These are phyloP conservation scores for Dipteronia sinensis DNA, from an alignment of 345 rosid genomes.

Conservation along the genomic window DNA sequence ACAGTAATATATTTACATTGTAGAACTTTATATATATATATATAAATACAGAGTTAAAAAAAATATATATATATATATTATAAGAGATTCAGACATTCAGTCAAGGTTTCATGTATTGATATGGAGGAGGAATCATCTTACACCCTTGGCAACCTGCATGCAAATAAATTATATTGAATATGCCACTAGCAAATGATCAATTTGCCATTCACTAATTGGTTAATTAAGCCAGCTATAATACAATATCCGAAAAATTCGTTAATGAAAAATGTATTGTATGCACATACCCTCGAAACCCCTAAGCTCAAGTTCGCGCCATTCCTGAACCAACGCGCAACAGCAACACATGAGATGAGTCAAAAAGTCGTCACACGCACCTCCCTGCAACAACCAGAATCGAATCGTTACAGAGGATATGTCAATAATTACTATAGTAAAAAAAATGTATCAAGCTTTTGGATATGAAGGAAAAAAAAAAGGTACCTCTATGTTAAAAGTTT, in stretches of 20 bases:
- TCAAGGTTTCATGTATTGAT: slow-evolving; percentile 43
- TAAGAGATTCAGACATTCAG: too few relatives aligned
- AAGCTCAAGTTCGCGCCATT: slow-evolving; percentile 35
- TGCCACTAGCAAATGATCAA: background rate
- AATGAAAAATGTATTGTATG: too few relatives aligned
- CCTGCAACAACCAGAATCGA: slow-evolving; percentile 12
- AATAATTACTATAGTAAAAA: too few relatives aligned
- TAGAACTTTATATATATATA: too few relatives aligned
- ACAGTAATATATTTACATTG: too few relatives aligned
- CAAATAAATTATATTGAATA: background rate
- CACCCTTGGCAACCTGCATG: slow-evolving; percentile 35
- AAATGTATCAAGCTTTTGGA: too few relatives aligned
- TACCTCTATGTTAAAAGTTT: slow-evolving; percentile 27
- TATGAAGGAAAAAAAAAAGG: too few relatives aligned
- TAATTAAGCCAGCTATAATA: too few relatives aligned
- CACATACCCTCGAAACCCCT: slow-evolving; percentile 25
- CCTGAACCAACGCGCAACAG: slow-evolving; percentile 41
- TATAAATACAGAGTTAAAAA: too few relatives aligned
- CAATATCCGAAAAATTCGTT: background rate
- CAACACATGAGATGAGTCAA: slow-evolving; percentile 35
- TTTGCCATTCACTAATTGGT: too few relatives aligned
- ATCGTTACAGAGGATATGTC: too few relatives aligned
- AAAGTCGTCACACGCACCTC: slow-evolving; percentile 30
- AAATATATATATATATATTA: too few relatives aligned
- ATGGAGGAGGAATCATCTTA: slow-evolving; percentile 44